Percentiles rank a stretch among this genome's conserved stretches.
These are phyloP conservation scores for Ananas comosus DNA, from an alignment of 176 grass and related monocot genomes.

Conservation along the genomic window DNA sequence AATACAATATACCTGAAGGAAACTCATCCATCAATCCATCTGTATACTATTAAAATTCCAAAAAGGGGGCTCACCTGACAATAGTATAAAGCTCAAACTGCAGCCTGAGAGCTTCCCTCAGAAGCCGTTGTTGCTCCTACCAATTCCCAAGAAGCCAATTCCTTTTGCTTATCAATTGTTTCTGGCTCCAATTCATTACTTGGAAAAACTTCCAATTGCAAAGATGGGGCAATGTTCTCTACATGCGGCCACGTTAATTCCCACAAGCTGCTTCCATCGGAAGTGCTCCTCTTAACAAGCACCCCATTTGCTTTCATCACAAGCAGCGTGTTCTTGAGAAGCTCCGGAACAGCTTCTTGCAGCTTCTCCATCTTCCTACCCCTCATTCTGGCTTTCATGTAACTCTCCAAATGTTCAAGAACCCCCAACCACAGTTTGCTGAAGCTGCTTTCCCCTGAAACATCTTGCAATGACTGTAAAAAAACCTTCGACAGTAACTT, in stretches of 20 bases:
- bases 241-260: conserved; percentile 74
- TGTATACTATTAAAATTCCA: background rate
- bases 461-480: conserved; percentile 69
- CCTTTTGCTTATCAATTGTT: conserved; percentile 23
- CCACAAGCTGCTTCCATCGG: conserved; percentile 54
- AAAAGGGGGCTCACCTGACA: conserved; percentile 12
- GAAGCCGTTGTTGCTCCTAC: background rate
- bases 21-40: background rate
- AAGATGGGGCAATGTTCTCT: conserved; percentile 49
- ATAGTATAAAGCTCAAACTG: conserved; percentile 22
- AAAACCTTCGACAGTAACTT: conserved; percentile 84
- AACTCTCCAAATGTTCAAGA: conserved; percentile 76
- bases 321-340: conserved; percentile 82
- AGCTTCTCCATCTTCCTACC: conserved; percentile 83
- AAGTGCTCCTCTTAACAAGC: conserved; percentile 35
- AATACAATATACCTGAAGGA: conserved; percentile 28
- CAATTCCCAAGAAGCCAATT: conserved; percentile 24
- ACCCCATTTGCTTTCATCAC: conserved; percentile 78
- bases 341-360: conserved; percentile 85
- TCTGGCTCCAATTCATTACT: conserved; percentile 24
- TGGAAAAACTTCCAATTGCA: conserved; percentile 64
- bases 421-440: conserved; percentile 73
- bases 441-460: conserved; percentile 50
- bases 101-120: conserved; percentile 11
- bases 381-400: conserved; percentile 70